Evolutionary conservation across 2,329 filamentous ascomycete genomes (phyloP).

Genomic region (Diplodia sapinea): DNA sequence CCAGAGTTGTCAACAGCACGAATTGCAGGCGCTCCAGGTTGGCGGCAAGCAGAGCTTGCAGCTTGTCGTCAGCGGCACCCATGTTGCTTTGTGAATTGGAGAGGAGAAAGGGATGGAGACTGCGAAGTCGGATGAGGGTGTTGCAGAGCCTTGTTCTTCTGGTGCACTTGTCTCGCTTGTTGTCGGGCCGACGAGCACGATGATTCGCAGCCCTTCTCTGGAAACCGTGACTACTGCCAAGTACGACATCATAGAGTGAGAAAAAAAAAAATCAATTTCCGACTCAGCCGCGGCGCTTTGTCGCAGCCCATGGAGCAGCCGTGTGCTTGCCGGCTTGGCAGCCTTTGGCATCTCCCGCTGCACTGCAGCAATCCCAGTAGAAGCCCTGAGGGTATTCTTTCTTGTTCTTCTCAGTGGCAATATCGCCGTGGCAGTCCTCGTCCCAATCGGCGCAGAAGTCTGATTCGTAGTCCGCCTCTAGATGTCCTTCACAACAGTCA

Average conservation of each 20-base stretch:
- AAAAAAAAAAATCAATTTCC: too few species aligned
- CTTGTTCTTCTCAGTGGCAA: conserved; percentile 37
- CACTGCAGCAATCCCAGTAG: conserved; percentile 41
- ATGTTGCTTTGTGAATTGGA: neutral
- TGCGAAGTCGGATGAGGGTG: conserved; percentile 9
- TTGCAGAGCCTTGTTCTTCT: neutral
- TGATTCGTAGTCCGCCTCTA: conserved; percentile 37
- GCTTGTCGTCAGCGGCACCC: neutral
- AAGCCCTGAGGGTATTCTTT: conserved; percentile 40
- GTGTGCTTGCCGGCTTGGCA: conserved; percentile 33
- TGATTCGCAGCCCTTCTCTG: neutral
- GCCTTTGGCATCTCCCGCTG: conserved; percentile 30
- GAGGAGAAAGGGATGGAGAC: conserved; percentile 3
- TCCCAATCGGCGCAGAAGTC: conserved; percentile 43
- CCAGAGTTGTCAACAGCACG: neutral
- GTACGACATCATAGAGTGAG: neutral
- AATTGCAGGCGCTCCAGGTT: conserved; percentile 7
- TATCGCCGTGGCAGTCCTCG: conserved; percentile 33
- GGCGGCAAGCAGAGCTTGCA: neutral
- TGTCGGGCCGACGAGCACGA: conserved; percentile 11
- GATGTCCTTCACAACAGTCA: conserved; percentile 33
- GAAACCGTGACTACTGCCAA: neutral
- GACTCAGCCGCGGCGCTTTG: neutral
- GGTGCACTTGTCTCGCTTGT: conserved; percentile 7
- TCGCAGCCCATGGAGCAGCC: neutral